Evolutionary conservation across 192 early-diverging fungal species (phyloP), one percentile per base, ranked within the genome.

Genomic region (Irineochytrium annulatum): DNA sequence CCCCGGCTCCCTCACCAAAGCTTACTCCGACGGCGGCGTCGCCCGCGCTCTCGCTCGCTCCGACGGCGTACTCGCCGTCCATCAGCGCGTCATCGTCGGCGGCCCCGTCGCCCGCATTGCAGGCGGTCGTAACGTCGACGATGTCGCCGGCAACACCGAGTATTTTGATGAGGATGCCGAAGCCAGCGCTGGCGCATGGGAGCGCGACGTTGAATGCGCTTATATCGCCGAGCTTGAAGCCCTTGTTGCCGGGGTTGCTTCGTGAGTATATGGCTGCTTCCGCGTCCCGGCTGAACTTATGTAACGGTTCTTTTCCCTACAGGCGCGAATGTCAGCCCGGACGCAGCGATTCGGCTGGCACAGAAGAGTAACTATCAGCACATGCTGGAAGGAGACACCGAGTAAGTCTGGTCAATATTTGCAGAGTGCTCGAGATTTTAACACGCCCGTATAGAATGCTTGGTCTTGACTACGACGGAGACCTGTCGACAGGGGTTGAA

Each of bases 301-400:
- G n/a, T n/a, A n/a, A n/a, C n/a, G n/a, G n/a, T n/a, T n/a, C n/a
- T n/a, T n/a, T n/a, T n/a, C n/a, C n/a, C n/a, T n/a, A n/a, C n/a
- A n/a, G n/a, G n/a, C n/a, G n/a, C n/a, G n/a, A n/a, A 34, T 11
- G 46, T 62, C 28, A 68, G 34, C 55, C 30, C 17, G 22, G 69
- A 82, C 17, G 80, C 80, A 5, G 79, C 77, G 0, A 62, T 74
- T 0, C 52, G 77, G 5, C 67, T 88, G 45, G 74, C 84, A 20
- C 70, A 83, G 16, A 85, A 84, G 52, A 85, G 82, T 68, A 89
- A 97, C 62, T 95, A 95, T 74, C 89, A 90, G 58, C 91, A 90
- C 57, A 83, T 95, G 1, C 62, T 91, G 30, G 88, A 93, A 57
- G 94, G 93, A 14, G 85, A 91, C 49, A 83, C 87, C n/a, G 86